Evolutionary conservation across 176 grass and related monocot genomes (phyloP).

Genomic region (Triticum monococcum): DNA sequence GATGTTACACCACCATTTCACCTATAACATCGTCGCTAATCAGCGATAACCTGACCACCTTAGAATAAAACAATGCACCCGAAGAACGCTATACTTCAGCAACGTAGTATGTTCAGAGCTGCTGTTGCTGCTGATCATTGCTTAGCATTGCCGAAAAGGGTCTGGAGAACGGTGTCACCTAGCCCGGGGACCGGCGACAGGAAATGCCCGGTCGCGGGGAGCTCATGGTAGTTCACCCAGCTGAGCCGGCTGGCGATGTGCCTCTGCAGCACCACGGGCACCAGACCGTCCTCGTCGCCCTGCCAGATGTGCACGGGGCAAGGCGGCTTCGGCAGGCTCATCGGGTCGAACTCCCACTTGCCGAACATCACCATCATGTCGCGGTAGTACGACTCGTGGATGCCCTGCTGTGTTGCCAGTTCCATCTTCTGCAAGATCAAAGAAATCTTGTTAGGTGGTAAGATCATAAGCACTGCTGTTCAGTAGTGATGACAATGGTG

Average conservation of each 20-base stretch:
- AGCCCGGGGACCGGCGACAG: constrained; percentile 40
- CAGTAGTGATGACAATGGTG: background rate
- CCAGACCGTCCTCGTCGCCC: constrained; percentile 75
- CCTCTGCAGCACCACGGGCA: constrained; percentile 62
- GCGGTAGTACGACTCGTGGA: constrained; percentile 75
- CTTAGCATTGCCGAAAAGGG: constrained; percentile 39
- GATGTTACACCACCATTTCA: constrained; percentile 26
- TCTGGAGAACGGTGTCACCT: constrained; percentile 59
- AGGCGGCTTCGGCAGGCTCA: constrained; percentile 48
- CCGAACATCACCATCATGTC: constrained; percentile 87
- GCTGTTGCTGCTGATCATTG: background rate
- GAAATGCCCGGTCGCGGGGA: constrained; percentile 56
- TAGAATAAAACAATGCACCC: constrained; percentile 25
- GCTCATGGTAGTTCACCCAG: constrained; percentile 77
- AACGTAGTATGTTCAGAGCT: background rate
- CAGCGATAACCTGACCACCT: constrained; percentile 6
- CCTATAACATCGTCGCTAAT: constrained; percentile 34
- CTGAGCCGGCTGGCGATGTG: constrained; percentile 42
- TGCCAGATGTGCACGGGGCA: constrained; percentile 79
- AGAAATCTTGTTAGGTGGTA: background rate
- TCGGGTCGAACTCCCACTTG: constrained; percentile 87
- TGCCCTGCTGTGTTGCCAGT: constrained; percentile 65
- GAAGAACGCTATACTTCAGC: constrained; percentile 13
- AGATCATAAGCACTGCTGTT: background rate
- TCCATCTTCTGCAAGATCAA: constrained; percentile 34